Percentiles rank a stretch among this genome's conserved stretches.
These are phyloP conservation scores for Neofusicoccum parvum DNA, from an alignment of 2,329 filamentous ascomycete genomes.

Conservation along the genomic window DNA sequence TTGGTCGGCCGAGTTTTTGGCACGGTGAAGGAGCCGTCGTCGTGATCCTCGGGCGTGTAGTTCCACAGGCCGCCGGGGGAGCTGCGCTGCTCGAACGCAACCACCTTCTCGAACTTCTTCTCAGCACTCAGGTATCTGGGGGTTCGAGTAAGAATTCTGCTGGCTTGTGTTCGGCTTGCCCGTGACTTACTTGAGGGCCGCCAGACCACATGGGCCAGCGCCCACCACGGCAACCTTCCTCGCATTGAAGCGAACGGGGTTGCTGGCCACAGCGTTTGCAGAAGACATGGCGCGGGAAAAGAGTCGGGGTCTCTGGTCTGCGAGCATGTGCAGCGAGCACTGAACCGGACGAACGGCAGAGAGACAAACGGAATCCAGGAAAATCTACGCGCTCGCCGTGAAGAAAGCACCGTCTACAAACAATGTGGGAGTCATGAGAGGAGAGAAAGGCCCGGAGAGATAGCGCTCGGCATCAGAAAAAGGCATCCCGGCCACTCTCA, in stretches of 20 bases:
- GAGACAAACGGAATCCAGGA: background rate
- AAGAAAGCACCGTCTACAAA: background rate
- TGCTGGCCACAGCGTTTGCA: background rate
- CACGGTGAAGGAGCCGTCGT: conserved; percentile 52
- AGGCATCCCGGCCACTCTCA: conserved; percentile 3
- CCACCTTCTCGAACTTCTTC: conserved; percentile 68
- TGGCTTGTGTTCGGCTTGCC: background rate
- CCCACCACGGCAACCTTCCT: conserved; percentile 76
- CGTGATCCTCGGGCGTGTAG: conserved; percentile 60
- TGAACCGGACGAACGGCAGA: conserved; percentile 11
- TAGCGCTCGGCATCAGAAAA: background rate
- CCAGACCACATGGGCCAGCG: conserved; percentile 77
- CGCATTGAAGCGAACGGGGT: conserved; percentile 41
- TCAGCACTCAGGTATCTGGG: conserved; percentile 71
- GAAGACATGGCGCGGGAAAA: conserved; percentile 17
- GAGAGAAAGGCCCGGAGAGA: background rate
- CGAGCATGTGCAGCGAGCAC: conserved; percentile 1
- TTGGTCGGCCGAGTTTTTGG: conserved; percentile 61
- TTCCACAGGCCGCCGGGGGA: conserved; percentile 85
- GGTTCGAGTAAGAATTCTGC: background rate
- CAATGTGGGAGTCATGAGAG: background rate
- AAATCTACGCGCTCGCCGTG: background rate
- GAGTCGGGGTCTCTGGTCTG: conserved; percentile 4
- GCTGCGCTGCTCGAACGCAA: conserved; percentile 79
- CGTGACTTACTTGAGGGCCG: conserved; percentile 65